Percentiles rank a stretch among this genome's conserved stretches.
phyloP scores from a whole-genome alignment of 2,329 filamentous ascomycete species.

The Aspergillus awamori region DNA sequence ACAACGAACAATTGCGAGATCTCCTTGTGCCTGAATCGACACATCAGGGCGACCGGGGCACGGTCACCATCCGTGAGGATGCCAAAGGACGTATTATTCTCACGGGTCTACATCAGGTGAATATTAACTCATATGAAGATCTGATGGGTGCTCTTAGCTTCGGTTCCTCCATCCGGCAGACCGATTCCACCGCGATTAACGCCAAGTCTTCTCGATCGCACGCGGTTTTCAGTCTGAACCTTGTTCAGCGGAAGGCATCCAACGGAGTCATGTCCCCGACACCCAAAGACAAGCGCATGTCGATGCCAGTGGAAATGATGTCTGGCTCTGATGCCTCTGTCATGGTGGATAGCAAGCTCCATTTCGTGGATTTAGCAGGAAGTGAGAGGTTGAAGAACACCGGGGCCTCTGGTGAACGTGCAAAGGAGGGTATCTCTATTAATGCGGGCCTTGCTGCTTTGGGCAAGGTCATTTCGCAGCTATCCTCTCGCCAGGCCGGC shows the following conservation, averaged over 20 bases:
- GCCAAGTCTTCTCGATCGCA: constrained; percentile 97
- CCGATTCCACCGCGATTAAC: constrained; percentile 95
- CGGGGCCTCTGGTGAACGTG: constrained; percentile 88
- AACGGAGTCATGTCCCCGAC: constrained; percentile 54
- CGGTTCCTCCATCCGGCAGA: constrained; percentile 92
- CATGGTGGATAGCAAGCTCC: constrained; percentile 95
- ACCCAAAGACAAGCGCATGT: constrained; percentile 78
- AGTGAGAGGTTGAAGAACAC: constrained; percentile 98
- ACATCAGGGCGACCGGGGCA: constrained; percentile 68
- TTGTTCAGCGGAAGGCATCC: constrained; percentile 73
- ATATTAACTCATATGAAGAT: constrained; percentile 90
- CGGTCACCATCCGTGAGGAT: constrained; percentile 92
- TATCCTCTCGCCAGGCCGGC: constrained; percentile 84
- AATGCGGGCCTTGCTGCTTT: constrained; percentile 93
- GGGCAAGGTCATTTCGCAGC: constrained; percentile 96
- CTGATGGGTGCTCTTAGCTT: constrained; percentile 86
- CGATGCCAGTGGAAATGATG: constrained; percentile 80
- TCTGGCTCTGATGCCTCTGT: constrained; percentile 65
- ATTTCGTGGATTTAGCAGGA: constrained; percentile 96
- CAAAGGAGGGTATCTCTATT: constrained; percentile 96
- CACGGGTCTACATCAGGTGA: constrained; percentile 83
- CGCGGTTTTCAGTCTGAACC: constrained; percentile 92
- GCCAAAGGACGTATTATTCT: constrained; percentile 91
- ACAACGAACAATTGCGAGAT: constrained; percentile 94
- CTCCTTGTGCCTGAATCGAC: constrained; percentile 77